Base-by-base conservation (phyloP, 2,329 filamentous ascomycete species). In the Thielaviopsis musarum region DNA sequence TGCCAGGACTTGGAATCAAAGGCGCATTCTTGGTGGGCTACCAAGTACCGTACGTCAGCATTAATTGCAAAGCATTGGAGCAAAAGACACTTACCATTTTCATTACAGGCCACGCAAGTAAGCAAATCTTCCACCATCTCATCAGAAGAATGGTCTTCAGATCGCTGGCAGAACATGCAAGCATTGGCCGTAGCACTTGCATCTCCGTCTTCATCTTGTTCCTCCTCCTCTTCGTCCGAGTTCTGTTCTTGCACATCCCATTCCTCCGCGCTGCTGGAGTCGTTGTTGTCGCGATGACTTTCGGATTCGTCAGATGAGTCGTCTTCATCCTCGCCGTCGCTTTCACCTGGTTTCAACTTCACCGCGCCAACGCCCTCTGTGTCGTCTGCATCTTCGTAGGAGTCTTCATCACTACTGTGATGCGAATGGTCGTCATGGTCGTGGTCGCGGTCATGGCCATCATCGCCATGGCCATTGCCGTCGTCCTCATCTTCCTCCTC, bases 1-100 rank as follows among this genome's bases (percentile, higher is more conserved):
- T 62, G 21, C 19, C 48, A 13, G 19, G 49, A 34, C 6, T 52
- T 56, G 73, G 82, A 80, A 69, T 86, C 81, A 68, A 85, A 83
- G 61, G 89, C 91, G 73, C 91, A 96, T 78, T 93, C 86, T 70
- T 86, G 84, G 75, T 97, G 91, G 67, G 90, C 91, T 95, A 74
- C 69, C 62, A 60, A 28, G 48, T 12, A 45, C 6, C 5, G 22
- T 55, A 49, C 12, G 10, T 15, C 26, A 49, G 19, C 13, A 51
- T 53, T 61, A 62, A 64, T 45, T 30, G 28, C 21, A 59, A 63
- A 28, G 49, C 54, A 58, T 81, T 38, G 22, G 12, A 34, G 22
- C 41, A 41, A 30, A 30, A 28, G 2, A 45, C 55, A 21, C 87
- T 72, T 76, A 95, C 90, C 84, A 71, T 89, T 87, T 68, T 91